Evolutionary conservation across 225 moss, liverwort and hornwort genomes (phyloP), one percentile per base, ranked within the genome.

Genomic region (Bryum argenteum): DNA sequence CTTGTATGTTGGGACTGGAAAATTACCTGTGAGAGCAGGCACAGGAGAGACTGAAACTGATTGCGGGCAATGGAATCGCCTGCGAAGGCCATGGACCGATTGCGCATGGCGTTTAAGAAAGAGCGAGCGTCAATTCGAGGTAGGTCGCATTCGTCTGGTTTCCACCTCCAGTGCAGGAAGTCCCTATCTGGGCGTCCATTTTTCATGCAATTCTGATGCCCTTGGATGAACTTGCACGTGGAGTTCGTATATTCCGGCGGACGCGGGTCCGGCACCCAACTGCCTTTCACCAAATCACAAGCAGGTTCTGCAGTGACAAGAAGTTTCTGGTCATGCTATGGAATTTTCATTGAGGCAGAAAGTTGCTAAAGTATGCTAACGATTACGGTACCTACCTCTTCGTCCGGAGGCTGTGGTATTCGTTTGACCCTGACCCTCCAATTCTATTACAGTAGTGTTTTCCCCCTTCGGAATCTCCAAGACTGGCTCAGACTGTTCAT

Each of bases 51-150:
- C 19, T 94, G 94, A 68, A 92, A 88, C 72, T 98, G 97, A 55
- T 98, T 98, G 70, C 97, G 92, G 2, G 94, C 94, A 56, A 98
- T 85, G 75, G 97, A 98, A 62, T 98, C 97, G 22, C 97, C 97
- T 1, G 77, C 89, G 68, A 92, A 94, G 23, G 79, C 73, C 69
- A 98, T 79, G 22, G 82, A 79, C 63, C 91, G 92, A 53, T 88
- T 71, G 44, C 73, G 80, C 86, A 91, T 84, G 23, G 78, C 75
- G 41, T 33, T 71, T 54, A 98, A 67, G 45, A 92, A 85, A 8
- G 75, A 64, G 17, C n/a, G 10, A 3, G 81, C 82, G 54, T 98
- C 74, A 42, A 98, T 80, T 24, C 83, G 72, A 38, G 89, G 91
- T 74, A 98, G 79, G 47, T 98, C 97, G 60, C 97, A 98, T n/a